Evolutionary conservation across 441 rosid species (phyloP), one percentile per base, ranked within the genome.

Genomic region (Raphanus hybrid): DNA sequence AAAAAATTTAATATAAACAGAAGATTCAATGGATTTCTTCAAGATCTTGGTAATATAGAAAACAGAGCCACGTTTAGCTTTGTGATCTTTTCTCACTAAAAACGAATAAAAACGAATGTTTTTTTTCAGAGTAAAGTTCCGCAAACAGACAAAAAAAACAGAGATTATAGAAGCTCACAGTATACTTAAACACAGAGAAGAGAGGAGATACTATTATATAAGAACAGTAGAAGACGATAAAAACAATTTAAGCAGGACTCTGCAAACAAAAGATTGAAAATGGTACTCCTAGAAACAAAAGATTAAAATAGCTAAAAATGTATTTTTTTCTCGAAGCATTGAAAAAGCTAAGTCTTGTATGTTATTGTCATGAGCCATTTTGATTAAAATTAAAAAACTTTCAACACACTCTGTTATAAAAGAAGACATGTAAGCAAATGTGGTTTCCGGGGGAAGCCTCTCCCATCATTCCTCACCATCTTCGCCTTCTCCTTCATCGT

Each of bases 401-500:
- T 34, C 69, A 66, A 32, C 72, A 71, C 73, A 78, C 39, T 63
- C 54, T 71, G 79, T 75, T 72, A 82, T 63, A 71, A 29, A 78
- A 34, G 39, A 34, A 76, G 82, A 70, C 71, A 81, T 72, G 75
- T 37, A 79, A 75, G 73, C 80, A 57, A 74, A 69, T 65, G 76
- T 45, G 37, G 39, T 64, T 61, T 43, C 27, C 71, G 81, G 78
- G 77, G 75, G 14, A 15, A 29, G 34, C n/a, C 50, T 7, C 84
- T 83, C 75, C 81, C 87, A 7, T 87, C 87, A 57, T 82, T 80
- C 89, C 3, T 84, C 88, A 15, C 82, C 90, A 8, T 87, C 92
- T 0, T 89, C 94, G 0, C 84, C 92, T 4, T 84, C 93, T 8
- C 88, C 84, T 1, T 90, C 91, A 8, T 85, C 91, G 0, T 87